Conservation (phyloP, 2,329 filamentous ascomycete genomes). For the Taxawa tesnikishii region DNA sequence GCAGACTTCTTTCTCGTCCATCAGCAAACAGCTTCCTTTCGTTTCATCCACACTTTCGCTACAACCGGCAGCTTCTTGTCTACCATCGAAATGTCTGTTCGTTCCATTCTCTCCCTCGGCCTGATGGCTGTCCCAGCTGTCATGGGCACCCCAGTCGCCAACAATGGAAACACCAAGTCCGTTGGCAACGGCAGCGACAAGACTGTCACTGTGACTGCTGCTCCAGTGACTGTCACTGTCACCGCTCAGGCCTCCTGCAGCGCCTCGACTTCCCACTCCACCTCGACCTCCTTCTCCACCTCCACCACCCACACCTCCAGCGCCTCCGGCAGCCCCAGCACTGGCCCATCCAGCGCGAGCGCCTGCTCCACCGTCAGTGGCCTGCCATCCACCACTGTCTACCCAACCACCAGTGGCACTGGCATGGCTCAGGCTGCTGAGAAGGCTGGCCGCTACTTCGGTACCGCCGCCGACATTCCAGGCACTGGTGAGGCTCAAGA, state of each 20-base stretch:
- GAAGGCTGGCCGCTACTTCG: conserved; percentile 41
- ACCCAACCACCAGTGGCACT: conserved; percentile 20
- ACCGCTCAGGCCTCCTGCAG: conserved; percentile 4
- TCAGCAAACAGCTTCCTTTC: background rate
- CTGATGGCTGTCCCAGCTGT: conserved; percentile 1
- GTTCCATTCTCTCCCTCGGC: conserved; percentile 5
- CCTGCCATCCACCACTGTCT: conserved; percentile 3
- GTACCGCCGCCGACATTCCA: conserved; percentile 47
- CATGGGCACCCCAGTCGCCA: background rate
- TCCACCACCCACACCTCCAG: conserved; percentile 1
- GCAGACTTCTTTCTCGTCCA: background rate
- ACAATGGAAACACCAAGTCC: too few relatives aligned
- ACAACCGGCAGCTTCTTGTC: background rate
- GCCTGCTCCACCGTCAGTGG: conserved; percentile 5
- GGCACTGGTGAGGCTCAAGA: conserved; percentile 36
- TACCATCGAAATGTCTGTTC: conserved; percentile 4
- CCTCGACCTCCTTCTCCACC: conserved; percentile 1
- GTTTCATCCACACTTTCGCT: conserved; percentile 2
- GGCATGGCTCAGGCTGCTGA: conserved; percentile 41
- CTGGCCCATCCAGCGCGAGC: conserved; percentile 1
- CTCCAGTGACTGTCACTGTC: conserved; percentile 2
- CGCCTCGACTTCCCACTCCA: conserved; percentile 1
- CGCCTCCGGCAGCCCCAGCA: background rate
- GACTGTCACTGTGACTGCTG: conserved; percentile 4
- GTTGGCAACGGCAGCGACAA: background rate